Conservation (phyloP, 441 rosid species). For the Aquilaria agallochum region DNA sequence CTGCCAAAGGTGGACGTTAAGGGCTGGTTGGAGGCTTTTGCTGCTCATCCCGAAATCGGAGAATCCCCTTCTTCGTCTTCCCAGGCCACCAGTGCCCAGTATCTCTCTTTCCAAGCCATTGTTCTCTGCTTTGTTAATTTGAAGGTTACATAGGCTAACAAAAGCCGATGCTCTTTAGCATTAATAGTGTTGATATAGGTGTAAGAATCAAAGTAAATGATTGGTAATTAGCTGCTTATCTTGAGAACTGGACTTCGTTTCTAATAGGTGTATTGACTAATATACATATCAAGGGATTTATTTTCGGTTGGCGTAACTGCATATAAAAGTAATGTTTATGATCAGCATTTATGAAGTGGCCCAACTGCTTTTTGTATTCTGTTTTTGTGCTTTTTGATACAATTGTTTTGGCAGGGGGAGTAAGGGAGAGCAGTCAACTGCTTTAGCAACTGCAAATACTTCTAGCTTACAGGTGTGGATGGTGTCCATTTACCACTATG, state of each 20-base stretch:
- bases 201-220: too few relatives aligned
- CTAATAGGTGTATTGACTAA: too few relatives aligned
- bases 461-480: slow-evolving; percentile 50
- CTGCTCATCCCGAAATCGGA: slow-evolving; percentile 86
- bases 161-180: too few relatives aligned
- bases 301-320: too few relatives aligned
- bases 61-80: slow-evolving; percentile 35
- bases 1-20: slow-evolving; percentile 46
- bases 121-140: too few relatives aligned
- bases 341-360: not conserved
- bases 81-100: slow-evolving; percentile 39
- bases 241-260: too few relatives aligned
- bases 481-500: not conserved
- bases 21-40: slow-evolving; percentile 85
- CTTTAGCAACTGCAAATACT: slow-evolving; percentile 64
- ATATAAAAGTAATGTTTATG: too few relatives aligned
- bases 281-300: too few relatives aligned
- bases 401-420: slow-evolving; percentile 39
- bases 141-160: too few relatives aligned
- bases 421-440: slow-evolving; percentile 74
- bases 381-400: not conserved
- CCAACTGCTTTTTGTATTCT: too few relatives aligned
- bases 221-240: too few relatives aligned
- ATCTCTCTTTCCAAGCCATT: not conserved
- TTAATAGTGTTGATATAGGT: too few relatives aligned